These are phyloP conservation scores for Alternaria tenuissima DNA, from an alignment of 2,329 filamentous ascomycete genomes.

Conservation along the genomic window DNA sequence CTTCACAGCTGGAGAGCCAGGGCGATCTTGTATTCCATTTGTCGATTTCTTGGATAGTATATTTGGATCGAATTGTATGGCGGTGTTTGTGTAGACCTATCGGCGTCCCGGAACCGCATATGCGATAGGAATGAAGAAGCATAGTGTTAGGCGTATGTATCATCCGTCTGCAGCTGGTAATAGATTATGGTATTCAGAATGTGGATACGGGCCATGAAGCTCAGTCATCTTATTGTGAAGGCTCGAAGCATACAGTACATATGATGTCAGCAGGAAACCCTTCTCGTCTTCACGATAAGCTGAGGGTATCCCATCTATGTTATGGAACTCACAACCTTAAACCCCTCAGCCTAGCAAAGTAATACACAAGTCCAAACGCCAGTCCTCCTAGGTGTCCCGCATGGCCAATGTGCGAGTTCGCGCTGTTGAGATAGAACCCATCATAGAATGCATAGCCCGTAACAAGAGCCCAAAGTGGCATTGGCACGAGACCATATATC, in stretches of 20 bases:
- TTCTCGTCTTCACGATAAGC: background rate
- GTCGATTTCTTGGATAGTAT: slow-evolving; percentile 1
- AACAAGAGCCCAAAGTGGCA: slow-evolving; percentile 53
- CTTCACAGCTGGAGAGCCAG: background rate
- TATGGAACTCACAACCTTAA: slow-evolving; percentile 14
- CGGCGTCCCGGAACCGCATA: background rate
- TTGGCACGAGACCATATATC: slow-evolving; percentile 50
- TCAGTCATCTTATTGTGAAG: background rate
- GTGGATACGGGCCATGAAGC: background rate
- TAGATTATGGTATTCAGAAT: slow-evolving; percentile 3
- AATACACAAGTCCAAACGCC: slow-evolving; percentile 50
- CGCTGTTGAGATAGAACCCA: slow-evolving; percentile 48
- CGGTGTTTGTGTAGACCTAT: background rate
- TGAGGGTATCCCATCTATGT: background rate
- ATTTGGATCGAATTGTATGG: background rate
- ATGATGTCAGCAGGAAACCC: background rate
- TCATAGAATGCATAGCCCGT: slow-evolving; percentile 50
- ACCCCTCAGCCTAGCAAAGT: slow-evolving; percentile 30
- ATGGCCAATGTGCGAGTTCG: slow-evolving; percentile 47
- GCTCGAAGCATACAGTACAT: background rate
- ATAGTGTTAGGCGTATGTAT: background rate
- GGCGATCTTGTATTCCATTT: background rate
- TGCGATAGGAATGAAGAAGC: background rate
- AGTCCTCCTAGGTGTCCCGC: slow-evolving; percentile 57
- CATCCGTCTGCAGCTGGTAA: background rate